These are phyloP conservation scores for Pouteria glomerata DNA, from an alignment of 148 eudicot genomes.

Conservation along the genomic window DNA sequence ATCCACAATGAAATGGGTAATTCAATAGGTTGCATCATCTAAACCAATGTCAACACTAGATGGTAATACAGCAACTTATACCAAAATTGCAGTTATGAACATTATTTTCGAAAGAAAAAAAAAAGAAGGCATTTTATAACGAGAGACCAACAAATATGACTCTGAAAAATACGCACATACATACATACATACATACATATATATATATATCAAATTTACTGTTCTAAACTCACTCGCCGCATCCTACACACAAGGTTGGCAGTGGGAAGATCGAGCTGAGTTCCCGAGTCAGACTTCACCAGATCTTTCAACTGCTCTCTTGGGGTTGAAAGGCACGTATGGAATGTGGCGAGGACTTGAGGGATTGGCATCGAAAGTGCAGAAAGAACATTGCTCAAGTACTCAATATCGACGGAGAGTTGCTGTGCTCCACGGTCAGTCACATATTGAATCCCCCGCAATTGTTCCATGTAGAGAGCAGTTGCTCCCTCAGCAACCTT, in stretches of 20 bases:
- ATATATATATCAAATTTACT: background rate
- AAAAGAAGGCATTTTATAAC: too few species aligned
- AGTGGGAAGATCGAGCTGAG: constrained; percentile 44
- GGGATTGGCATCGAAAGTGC: constrained; percentile 93
- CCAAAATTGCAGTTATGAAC: too few species aligned
- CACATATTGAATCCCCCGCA: constrained; percentile 80
- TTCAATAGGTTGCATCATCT: too few species aligned
- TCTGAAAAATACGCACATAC: too few species aligned
- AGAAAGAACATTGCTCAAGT: constrained; percentile 81
- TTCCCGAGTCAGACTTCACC: constrained; percentile 43
- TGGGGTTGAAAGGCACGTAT: constrained; percentile 75
- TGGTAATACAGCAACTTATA: too few species aligned
- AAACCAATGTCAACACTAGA: too few species aligned
- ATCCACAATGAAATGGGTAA: too few species aligned
- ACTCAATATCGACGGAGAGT: constrained; percentile 81
- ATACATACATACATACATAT: too few species aligned
- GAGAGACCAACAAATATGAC: too few species aligned
- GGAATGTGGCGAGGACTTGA: constrained; percentile 64
- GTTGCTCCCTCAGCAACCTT: constrained; percentile 98
- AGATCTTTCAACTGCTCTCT: constrained; percentile 75
- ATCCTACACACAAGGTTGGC: constrained; percentile 52
- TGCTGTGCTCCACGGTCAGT: constrained; percentile 97
- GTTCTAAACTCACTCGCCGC: constrained; percentile 41
- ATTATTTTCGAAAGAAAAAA: too few species aligned
- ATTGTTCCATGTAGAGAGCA: constrained; percentile 82